Percentiles rank a stretch among this genome's conserved stretches.
phyloP scores from a whole-genome alignment of 1,284 basidiomycete genomes.

The Ganoderma lingzhi region DNA sequence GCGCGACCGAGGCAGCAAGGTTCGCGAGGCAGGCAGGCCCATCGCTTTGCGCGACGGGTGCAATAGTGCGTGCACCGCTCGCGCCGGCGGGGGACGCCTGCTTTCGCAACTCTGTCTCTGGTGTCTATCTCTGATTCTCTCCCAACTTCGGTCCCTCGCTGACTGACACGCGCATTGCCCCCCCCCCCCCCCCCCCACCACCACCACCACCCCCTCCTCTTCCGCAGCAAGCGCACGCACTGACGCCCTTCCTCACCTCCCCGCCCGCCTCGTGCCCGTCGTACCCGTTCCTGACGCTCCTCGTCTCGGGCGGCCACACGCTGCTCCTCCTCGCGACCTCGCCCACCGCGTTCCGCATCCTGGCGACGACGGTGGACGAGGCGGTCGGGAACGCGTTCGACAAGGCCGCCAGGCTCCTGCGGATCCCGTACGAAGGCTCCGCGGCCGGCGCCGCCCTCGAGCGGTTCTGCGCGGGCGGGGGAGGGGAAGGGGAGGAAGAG shows the following conservation, averaged over 20 bases:
- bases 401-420: slow-evolving; percentile 77
- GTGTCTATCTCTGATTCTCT: not conserved
- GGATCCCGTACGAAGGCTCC: slow-evolving; percentile 64
- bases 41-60: no score
- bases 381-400: slow-evolving; percentile 84
- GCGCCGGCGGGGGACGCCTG: no score
- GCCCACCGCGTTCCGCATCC: slow-evolving; percentile 65
- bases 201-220: slow-evolving; percentile 4
- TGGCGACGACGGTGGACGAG: slow-evolving; percentile 82
- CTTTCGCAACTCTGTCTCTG: no score
- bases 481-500: slow-evolving; percentile 17
- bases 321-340: slow-evolving; percentile 81
- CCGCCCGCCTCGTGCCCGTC: slow-evolving; percentile 56
- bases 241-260: slow-evolving; percentile 83
- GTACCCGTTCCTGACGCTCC: slow-evolving; percentile 89
- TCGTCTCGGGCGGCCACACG: slow-evolving; percentile 93
- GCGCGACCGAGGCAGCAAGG: not conserved
- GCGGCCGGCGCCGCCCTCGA: slow-evolving; percentile 86
- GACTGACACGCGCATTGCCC: not conserved
- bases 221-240: slow-evolving; percentile 91
- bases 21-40: no score
- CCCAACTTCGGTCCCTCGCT: not conserved
- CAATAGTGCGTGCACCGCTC: no score
- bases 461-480: slow-evolving; percentile 57
- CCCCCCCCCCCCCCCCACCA: not conserved